Base-by-base conservation (phyloP, 2,329 filamentous ascomycete genomes). In the Beauveria medogensis region DNA sequence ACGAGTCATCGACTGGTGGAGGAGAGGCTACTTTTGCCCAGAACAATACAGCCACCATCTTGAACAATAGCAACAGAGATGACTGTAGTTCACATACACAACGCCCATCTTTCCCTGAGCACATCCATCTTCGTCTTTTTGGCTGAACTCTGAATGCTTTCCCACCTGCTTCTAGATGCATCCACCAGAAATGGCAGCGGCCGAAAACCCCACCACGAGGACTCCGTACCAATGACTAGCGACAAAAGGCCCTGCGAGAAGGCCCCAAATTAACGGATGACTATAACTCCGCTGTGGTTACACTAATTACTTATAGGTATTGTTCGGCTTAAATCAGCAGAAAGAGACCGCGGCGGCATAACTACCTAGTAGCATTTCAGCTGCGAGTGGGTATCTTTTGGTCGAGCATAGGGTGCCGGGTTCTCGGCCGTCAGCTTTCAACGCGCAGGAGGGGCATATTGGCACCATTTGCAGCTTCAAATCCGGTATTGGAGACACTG, bases 181-280 rank as follows among this genome's bases (percentile, higher is more conserved):
- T 34, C 26, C 16, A 44, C 37, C 40, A 28, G 28, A 37, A 22
- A 37, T 34, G 50, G 9, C 50, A 43, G 20, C 24, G 51, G 37
- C 51, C 37, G 12, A 54, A 3, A n/a, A 55, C 37, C 52, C 37
- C 37, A 55, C 52, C 20, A 41, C 22, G 12, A 24, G 14, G 7
- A 28, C n/a, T 9, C 47, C 9, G 12, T 24, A 26, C 16, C 10
- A 37, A 30, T 57, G n/a, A n/a, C n/a, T n/a, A 18, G 34, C 46
- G 44, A 57, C 55, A 57, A 57, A 57, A 50, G 44, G 10, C 26
- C 55, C 55, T 50, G 46, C 30, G 26, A 57, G 12, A 22, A 40
- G 37, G 43, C 9, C 20, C 10, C 26, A 37, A n/a, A 18, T 28
- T 47, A 55, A 14, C 4, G 41, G 9, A 37, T 14, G 14, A 37